Base-by-base conservation (phyloP, 1,139 yeast species). In the Geotrichum histeridarum region DNA sequence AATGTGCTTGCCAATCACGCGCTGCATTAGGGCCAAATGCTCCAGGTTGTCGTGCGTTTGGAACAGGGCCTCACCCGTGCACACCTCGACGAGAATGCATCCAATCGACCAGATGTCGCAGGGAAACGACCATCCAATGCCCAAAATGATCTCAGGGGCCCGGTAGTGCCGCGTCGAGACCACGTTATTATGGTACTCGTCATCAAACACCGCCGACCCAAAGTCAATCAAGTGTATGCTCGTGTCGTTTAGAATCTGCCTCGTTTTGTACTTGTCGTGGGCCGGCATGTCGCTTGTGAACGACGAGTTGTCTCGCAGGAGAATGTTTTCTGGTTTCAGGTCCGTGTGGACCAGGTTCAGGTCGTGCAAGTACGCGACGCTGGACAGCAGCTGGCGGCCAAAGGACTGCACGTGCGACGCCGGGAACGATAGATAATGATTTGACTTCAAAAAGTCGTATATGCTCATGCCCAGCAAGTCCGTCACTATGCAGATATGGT, bases 71-170 rank as follows among this genome's bases (percentile, higher is more conserved):
- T 89, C 96, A n/a, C 99, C 99, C 33, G 95, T 88, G 51, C 88
- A 84, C 52, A 94, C 73, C 70, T 94, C 99, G 11, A 90, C 91
- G 45, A 94, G 73, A 14, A 94, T 90, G 69, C 99, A 91, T 0
- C 97, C 99, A 54, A 93, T 78, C 1, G 96, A 88, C 99, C 99
- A 94, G 72, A 93, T 75, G 70, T 94, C 99, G 70, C 99, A 93
- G 0, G 99, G 95, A 35, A 78, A 85, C 4, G 96, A 86, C 78
- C 99, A 94, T 39, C 98, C 98, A 37, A 82, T 78, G 1, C 97
- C 97, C 39, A 94, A 73, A 1, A 93, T 91, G 61, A 94, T 90
- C 68, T 94, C 99, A 0, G 99, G 99, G 0, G 99, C 99, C 55
- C 99, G 76, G 70, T 94, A 94, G 70, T 94, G 99, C 54, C 99